Conservation (phyloP, 305 asterid species). For the Lippia alba region DNA sequence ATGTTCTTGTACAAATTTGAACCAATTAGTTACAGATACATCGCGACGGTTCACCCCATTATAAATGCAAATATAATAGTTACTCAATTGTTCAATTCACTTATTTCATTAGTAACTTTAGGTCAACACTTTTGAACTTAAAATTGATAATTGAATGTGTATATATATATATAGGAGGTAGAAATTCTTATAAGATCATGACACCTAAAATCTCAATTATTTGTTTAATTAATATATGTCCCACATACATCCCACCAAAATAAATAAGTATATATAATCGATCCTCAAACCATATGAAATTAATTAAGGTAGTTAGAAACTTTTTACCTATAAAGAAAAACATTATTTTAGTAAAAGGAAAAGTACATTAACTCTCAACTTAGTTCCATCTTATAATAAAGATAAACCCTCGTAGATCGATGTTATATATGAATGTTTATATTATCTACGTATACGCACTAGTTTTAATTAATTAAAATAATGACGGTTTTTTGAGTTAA, state of each 20-base stretch:
- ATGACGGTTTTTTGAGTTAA: neutral
- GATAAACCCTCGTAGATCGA: neutral
- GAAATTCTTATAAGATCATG: too few species aligned
- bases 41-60: too few species aligned
- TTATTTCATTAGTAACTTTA: too few species aligned
- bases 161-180: too few species aligned
- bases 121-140: too few species aligned
- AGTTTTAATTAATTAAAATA: too few species aligned
- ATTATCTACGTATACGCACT: neutral
- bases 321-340: neutral
- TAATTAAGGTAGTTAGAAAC: neutral
- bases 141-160: too few species aligned
- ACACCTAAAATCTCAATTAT: neutral
- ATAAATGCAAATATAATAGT: too few species aligned
- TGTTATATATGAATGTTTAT: too few species aligned
- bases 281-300: neutral
- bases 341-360: neutral
- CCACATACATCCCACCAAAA: neutral
- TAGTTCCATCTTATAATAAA: neutral
- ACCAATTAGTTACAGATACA: too few species aligned
- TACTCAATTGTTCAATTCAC: too few species aligned
- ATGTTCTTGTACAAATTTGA: too few species aligned
- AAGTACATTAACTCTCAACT: slow-evolving; percentile 14
- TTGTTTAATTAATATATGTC: neutral
- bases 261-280: neutral